Percentiles rank a stretch among this genome's conserved stretches.
phyloP scores from a whole-genome alignment of 768 basidiomycete genomes.

The Mycena belliarum region DNA sequence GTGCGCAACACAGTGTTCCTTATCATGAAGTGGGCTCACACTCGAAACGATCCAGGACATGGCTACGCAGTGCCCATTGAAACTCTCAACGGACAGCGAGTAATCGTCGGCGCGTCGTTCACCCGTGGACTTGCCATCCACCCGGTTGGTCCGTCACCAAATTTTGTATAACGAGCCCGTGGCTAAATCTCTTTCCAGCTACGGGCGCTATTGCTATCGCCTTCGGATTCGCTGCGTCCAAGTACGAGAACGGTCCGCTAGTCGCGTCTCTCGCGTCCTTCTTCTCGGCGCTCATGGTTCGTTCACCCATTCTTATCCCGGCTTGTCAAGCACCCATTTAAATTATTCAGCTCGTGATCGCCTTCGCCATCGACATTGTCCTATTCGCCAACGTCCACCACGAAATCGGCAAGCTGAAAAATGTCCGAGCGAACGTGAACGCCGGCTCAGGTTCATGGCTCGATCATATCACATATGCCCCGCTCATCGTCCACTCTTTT shows the following conservation, averaged over 20 bases:
- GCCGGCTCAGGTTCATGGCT: conserved; percentile 6
- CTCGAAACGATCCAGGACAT: conserved; percentile 4
- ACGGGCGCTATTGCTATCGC: conserved; percentile 18
- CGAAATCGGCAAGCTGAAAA: conserved; percentile 9
- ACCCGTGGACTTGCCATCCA: conserved; percentile 24
- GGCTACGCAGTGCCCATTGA: conserved; percentile 3
- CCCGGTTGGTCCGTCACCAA: conserved; percentile 16
- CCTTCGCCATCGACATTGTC: conserved; percentile 24
- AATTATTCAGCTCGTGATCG: conserved; percentile 14
- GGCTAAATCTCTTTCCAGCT: background rate
- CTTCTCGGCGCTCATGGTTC: conserved; percentile 17
- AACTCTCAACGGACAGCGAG: background rate
- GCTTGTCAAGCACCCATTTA: background rate
- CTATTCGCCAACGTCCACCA: conserved; percentile 19
- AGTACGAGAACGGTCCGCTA: conserved; percentile 6
- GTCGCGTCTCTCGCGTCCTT: conserved; percentile 11
- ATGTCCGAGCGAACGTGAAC: conserved; percentile 2
- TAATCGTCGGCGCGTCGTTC: conserved; percentile 17
- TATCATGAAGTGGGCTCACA: no score
- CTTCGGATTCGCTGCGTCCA: conserved; percentile 21
- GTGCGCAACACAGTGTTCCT: background rate
- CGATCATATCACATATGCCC: no score
- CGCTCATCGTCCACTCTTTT: no score
- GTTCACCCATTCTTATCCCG: background rate
- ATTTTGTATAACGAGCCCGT: background rate